Conservation (phyloP, 257 asterid species). For the Petrea volubilis region DNA sequence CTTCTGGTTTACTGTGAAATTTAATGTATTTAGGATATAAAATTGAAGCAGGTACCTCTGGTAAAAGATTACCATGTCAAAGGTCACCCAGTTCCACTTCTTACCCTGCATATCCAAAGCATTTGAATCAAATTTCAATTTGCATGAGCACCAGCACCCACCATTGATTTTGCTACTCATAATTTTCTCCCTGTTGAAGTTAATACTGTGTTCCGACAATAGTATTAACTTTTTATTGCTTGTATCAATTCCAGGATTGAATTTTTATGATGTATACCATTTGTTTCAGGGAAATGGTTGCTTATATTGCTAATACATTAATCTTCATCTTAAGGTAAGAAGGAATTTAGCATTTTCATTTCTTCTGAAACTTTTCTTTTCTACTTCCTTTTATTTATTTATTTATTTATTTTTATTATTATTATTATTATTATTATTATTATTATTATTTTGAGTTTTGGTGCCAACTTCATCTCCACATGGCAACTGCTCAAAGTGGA, state of each 20-base stretch:
- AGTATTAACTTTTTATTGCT: constrained; percentile 8
- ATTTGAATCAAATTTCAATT: not conserved
- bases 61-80: constrained; percentile 1
- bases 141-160: constrained; percentile 11
- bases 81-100: not conserved
- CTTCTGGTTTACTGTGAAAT: not conserved
- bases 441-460: too few species aligned
- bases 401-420: not conserved
- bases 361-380: not conserved
- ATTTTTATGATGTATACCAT: constrained; percentile 26
- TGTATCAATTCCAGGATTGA: constrained; percentile 10
- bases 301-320: constrained; percentile 91
- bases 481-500: not conserved
- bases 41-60: not conserved
- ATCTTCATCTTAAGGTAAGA: constrained; percentile 93
- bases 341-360: not conserved
- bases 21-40: not conserved
- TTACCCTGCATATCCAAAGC: not conserved
- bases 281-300: constrained; percentile 95
- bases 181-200: not conserved
- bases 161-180: constrained; percentile 3
- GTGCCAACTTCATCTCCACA: not conserved
- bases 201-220: not conserved
- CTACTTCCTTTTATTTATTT: not conserved
- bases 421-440: too few species aligned